phyloP scores from a whole-genome alignment of 257 asterid genomes.

The Asclepias syriaca region DNA sequence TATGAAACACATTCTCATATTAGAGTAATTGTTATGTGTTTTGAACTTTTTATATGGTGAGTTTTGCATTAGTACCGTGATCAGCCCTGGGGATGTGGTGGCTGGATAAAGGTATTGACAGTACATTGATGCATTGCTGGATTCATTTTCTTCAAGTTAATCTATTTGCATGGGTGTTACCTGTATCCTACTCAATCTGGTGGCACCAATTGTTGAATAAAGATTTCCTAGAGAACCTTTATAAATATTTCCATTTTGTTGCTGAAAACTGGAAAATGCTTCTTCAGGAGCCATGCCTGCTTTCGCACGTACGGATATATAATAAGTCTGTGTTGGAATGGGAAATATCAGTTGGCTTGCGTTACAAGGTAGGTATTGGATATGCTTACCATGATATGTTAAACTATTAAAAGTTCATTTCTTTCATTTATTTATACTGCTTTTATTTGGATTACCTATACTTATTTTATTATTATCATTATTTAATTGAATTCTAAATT shows the following conservation, averaged over 20 bases:
- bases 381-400: constrained; percentile 10
- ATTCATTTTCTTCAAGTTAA: not conserved
- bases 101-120: not conserved
- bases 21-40: not conserved
- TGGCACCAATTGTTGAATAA: not conserved
- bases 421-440: constrained; percentile 1
- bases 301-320: constrained; percentile 80
- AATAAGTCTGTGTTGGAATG: constrained; percentile 97
- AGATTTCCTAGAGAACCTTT: constrained; percentile 2
- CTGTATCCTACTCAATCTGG: not conserved
- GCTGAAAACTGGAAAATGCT: constrained; percentile 5
- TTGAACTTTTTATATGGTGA: not conserved
- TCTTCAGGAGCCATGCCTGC: constrained; percentile 82
- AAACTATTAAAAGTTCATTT: constrained; percentile 4
- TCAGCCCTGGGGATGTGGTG: not conserved
- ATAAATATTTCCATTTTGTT: constrained; percentile 2
- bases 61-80: not conserved
- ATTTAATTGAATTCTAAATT: not conserved
- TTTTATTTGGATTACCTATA: not conserved
- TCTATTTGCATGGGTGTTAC: not conserved
- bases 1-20: not conserved
- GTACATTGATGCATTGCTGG: not conserved
- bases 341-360: constrained; percentile 95
- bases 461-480: not conserved
- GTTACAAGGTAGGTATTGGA: constrained; percentile 88